phyloP scores from a whole-genome alignment of 192 early-diverging fungal species.

The Coemansia reversa region DNA sequence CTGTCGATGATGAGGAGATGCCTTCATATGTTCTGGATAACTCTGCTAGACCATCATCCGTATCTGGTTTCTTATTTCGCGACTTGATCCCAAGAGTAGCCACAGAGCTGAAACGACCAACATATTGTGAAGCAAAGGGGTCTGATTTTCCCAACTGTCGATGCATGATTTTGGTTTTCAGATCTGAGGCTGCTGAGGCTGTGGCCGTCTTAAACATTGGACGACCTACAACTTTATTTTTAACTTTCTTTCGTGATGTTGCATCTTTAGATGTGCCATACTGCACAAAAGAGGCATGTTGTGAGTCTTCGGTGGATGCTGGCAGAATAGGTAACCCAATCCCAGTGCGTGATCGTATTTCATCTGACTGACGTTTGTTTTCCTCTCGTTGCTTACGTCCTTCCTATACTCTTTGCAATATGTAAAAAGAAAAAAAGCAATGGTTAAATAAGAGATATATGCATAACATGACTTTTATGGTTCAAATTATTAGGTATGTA shows the following conservation, averaged over 20 bases:
- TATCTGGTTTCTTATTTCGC: no score
- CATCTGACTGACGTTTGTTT: slow-evolving; percentile 48
- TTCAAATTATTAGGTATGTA: no score
- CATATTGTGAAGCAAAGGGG: slow-evolving; percentile 23
- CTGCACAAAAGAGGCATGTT: slow-evolving; percentile 54
- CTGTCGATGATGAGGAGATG: slow-evolving; percentile 14
- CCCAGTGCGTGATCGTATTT: slow-evolving; percentile 61
- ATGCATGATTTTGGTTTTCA: slow-evolving; percentile 9
- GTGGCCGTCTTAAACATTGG: slow-evolving; percentile 11
- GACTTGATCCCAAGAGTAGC: slow-evolving; percentile 16
- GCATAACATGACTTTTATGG: no score
- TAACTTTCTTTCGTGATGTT: background rate
- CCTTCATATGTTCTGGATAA: slow-evolving; percentile 5
- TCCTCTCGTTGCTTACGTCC: slow-evolving; percentile 61
- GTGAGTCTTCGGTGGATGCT: slow-evolving; percentile 50
- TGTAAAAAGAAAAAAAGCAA: no score
- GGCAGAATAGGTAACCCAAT: slow-evolving; percentile 62
- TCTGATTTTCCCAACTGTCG: slow-evolving; percentile 16
- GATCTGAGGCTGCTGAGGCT: background rate
- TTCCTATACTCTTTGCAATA: slow-evolving; percentile 10
- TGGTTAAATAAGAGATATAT: no score
- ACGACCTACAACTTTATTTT: background rate
- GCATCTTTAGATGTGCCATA: slow-evolving; percentile 27
- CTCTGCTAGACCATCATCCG: background rate
- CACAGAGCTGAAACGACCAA: slow-evolving; percentile 3